These are phyloP conservation scores for Oryza brachyantha DNA, from an alignment of 176 grass and related monocot genomes.

Conservation along the genomic window DNA sequence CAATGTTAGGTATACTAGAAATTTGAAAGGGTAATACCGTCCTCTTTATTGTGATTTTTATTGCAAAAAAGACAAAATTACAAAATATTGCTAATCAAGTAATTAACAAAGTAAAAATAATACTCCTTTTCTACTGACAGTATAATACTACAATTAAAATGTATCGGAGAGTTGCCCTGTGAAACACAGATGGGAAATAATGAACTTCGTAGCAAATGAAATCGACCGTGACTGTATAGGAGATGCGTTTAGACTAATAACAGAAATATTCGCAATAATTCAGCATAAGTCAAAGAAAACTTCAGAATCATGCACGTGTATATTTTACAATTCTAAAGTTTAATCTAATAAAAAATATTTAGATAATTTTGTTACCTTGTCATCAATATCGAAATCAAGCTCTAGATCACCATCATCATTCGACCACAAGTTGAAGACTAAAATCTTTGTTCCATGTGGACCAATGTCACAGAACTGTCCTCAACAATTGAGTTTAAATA, in stretches of 20 bases:
- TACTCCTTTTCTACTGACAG: no score
- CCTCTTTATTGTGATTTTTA: no score
- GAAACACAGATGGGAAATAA: neutral
- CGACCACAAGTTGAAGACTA: constrained; percentile 78
- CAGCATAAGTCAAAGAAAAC: neutral
- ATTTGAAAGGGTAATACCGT: no score
- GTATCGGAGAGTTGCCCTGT: no score
- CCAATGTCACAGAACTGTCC: constrained; percentile 76
- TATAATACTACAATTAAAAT: no score
- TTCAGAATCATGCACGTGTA: neutral
- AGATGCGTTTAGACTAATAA: neutral
- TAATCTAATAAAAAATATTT: neutral
- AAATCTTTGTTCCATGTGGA: constrained; percentile 77
- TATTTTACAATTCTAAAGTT: constrained; percentile 10
- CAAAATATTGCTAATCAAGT: no score
- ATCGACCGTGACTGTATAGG: neutral
- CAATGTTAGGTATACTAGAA: no score
- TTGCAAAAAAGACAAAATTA: no score
- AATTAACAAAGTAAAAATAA: no score
- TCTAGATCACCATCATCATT: constrained; percentile 65
- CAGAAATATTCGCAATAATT: neutral
- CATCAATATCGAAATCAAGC: constrained; percentile 60
- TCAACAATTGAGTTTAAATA: constrained; percentile 26
- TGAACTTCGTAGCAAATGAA: neutral
- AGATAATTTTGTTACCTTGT: constrained; percentile 38